These are phyloP conservation scores for Fusarium xyrophilum DNA, from an alignment of 2,329 filamentous ascomycete genomes.

Conservation along the genomic window DNA sequence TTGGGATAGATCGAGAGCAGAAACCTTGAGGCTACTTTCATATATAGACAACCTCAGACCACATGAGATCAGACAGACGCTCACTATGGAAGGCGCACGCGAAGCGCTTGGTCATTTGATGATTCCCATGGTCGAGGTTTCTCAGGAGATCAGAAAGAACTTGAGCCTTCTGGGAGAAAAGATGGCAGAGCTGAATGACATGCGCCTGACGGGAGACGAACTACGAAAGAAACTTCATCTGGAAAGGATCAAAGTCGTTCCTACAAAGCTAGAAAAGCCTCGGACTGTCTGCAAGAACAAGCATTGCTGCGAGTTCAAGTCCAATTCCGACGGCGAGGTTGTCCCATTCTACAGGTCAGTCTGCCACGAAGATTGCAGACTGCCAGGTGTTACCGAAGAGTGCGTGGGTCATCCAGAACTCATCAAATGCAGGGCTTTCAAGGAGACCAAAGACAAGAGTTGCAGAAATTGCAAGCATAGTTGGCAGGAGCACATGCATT, in stretches of 20 bases:
- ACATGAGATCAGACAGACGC: constrained; percentile 27
- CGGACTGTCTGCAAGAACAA: constrained; percentile 22
- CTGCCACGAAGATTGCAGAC: constrained; percentile 19
- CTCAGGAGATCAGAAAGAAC: constrained; percentile 9
- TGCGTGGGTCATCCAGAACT: not conserved
- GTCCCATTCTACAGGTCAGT: constrained; percentile 17
- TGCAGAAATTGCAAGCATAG: constrained; percentile 5
- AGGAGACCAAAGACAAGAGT: not conserved
- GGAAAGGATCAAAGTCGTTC: not conserved
- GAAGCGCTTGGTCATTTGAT: constrained; percentile 9
- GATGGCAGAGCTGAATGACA: constrained; percentile 2
- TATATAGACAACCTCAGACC: constrained; percentile 14
- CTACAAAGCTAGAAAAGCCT: not conserved
- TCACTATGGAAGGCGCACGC: constrained; percentile 27
- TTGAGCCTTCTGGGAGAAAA: not conserved
- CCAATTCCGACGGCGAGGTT: not conserved
- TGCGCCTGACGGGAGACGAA: not conserved
- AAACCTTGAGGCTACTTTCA: constrained; percentile 5
- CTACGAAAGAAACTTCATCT: constrained; percentile 3
- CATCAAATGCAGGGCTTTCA: constrained; percentile 1
- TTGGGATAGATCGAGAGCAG: constrained; percentile 28
- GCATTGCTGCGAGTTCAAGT: constrained; percentile 17
- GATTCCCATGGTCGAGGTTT: constrained; percentile 28
- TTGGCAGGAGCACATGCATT: constrained; percentile 24
- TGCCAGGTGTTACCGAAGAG: constrained; percentile 9